A percentile compares a stretch with the other conserved stretches of the same genome.
These are phyloP conservation scores for Peronosclerospora sorghi DNA, from an alignment of 352 stramenopile genomes.

Conservation along the genomic window DNA sequence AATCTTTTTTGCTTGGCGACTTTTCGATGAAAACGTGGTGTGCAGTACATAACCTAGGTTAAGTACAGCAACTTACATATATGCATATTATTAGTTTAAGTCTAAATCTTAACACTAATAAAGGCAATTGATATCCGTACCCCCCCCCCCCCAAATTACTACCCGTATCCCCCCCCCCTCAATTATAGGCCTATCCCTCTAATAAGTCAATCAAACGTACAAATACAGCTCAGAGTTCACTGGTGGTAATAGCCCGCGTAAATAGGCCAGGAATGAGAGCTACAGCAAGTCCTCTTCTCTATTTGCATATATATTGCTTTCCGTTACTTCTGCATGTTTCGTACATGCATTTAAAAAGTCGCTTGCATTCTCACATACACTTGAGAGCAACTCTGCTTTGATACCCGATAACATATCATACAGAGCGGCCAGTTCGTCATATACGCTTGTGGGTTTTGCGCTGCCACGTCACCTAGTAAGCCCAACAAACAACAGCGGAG, in stretches of 20 bases:
- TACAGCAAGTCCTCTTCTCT: constrained; percentile 25
- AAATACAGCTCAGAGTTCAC: constrained; percentile 77
- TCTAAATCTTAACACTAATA: too few species aligned
- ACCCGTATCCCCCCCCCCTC: too few species aligned
- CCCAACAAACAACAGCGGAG: constrained; percentile 54
- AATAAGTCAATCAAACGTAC: constrained; percentile 26
- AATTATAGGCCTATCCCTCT: too few species aligned
- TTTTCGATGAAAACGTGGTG: too few species aligned
- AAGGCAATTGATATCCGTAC: too few species aligned
- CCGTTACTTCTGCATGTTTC: background rate
- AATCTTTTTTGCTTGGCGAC: too few species aligned
- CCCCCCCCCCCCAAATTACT: too few species aligned
- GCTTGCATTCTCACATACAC: constrained; percentile 3
- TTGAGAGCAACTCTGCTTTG: constrained; percentile 15
- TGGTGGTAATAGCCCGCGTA: constrained; percentile 44
- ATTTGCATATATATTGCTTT: constrained; percentile 1
- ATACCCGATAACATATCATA: constrained; percentile 46
- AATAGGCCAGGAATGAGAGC: constrained; percentile 57
- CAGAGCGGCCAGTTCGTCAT: constrained; percentile 15
- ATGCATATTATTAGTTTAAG: too few species aligned
- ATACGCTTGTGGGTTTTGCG: constrained; percentile 21
- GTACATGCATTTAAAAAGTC: constrained; percentile 9
- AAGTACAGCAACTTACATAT: too few species aligned
- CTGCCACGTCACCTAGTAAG: constrained; percentile 60
- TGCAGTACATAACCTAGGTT: too few species aligned